Percentiles rank a stretch among this genome's conserved stretches.
These are phyloP conservation scores for Sclerotinia trifoliorum DNA, from an alignment of 2,329 filamentous ascomycete genomes.

Conservation along the genomic window DNA sequence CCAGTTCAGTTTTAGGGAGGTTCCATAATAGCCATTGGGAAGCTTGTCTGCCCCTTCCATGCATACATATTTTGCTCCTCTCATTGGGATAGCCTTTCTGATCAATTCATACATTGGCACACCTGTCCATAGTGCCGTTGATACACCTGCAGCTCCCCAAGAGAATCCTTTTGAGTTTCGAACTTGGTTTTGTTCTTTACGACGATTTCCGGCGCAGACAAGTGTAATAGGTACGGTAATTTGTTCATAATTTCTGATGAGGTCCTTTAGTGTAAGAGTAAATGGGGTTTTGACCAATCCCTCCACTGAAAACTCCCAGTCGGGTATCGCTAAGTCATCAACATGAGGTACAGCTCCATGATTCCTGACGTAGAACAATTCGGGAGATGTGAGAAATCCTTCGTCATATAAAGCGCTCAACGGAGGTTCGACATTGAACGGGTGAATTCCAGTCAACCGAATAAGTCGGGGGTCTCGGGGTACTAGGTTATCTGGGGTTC, in stretches of 20 bases:
- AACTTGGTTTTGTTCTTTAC: constrained; percentile 90
- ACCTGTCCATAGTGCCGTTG: constrained; percentile 85
- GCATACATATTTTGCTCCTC: constrained; percentile 76
- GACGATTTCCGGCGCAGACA: constrained; percentile 86
- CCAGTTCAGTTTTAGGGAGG: constrained; percentile 85
- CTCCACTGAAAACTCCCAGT: constrained; percentile 82
- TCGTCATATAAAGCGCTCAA: constrained; percentile 72
- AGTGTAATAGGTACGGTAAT: constrained; percentile 84
- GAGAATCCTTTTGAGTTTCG: constrained; percentile 92
- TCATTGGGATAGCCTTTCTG: constrained; percentile 62
- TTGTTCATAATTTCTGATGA: constrained; percentile 74
- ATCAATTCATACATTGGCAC: constrained; percentile 73
- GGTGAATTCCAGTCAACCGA: constrained; percentile 81
- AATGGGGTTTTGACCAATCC: constrained; percentile 79
- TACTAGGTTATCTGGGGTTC: constrained; percentile 82
- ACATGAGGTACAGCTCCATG: constrained; percentile 81
- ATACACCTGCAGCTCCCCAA: constrained; percentile 85
- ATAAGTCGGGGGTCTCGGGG: constrained; percentile 78
- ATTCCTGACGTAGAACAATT: constrained; percentile 89
- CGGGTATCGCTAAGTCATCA: constrained; percentile 65
- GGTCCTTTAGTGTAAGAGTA: constrained; percentile 66
- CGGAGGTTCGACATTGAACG: constrained; percentile 87
- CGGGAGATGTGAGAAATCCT: constrained; percentile 83
- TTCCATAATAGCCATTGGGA: constrained; percentile 87
- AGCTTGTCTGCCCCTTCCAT: constrained; percentile 89